Conservation (phyloP, 2,329 filamentous ascomycete genomes). For the Huntiella omanensis region DNA sequence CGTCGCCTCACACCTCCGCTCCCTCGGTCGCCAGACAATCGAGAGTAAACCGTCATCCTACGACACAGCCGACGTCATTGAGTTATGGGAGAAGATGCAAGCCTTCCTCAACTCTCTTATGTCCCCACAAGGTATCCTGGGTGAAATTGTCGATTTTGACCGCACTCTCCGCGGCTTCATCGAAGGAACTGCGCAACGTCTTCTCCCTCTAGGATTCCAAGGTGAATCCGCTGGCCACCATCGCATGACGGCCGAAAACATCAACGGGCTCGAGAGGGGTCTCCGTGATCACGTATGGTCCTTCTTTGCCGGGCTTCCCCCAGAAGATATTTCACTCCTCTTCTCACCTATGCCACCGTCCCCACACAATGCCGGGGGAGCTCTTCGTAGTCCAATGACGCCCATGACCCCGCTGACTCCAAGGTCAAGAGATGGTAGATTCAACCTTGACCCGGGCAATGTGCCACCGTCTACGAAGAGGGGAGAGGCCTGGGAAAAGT, state of each 20-base stretch:
- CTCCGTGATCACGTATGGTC: conserved; percentile 61
- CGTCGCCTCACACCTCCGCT: conserved; percentile 58
- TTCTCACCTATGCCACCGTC: conserved; percentile 62
- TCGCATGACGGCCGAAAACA: conserved; percentile 51
- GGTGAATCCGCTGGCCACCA: conserved; percentile 70
- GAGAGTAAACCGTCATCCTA: conserved; percentile 43
- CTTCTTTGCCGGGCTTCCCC: conserved; percentile 75
- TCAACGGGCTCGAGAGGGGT: conserved; percentile 55
- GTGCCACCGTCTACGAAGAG: conserved; percentile 58
- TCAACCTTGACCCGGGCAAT: conserved; percentile 62
- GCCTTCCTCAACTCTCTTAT: conserved; percentile 56
- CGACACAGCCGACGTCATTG: conserved; percentile 66
- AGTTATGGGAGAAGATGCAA: conserved; percentile 82
- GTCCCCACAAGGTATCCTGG: conserved; percentile 61
- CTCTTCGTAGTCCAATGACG: conserved; percentile 17
- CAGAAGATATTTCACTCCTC: conserved; percentile 75
- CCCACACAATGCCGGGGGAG: conserved; percentile 40
- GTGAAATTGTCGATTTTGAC: conserved; percentile 87
- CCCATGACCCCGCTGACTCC: conserved; percentile 24
- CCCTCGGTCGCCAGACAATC: conserved; percentile 47
- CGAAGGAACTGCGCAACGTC: conserved; percentile 62
- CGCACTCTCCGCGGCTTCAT: conserved; percentile 81
- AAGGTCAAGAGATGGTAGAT: conserved; percentile 49
- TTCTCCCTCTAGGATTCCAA: conserved; percentile 62
- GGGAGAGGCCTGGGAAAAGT: conserved; percentile 79